Evolutionary conservation across 805 yeast species (phyloP).

Genomic region (Lachancea thermotolerans): DNA sequence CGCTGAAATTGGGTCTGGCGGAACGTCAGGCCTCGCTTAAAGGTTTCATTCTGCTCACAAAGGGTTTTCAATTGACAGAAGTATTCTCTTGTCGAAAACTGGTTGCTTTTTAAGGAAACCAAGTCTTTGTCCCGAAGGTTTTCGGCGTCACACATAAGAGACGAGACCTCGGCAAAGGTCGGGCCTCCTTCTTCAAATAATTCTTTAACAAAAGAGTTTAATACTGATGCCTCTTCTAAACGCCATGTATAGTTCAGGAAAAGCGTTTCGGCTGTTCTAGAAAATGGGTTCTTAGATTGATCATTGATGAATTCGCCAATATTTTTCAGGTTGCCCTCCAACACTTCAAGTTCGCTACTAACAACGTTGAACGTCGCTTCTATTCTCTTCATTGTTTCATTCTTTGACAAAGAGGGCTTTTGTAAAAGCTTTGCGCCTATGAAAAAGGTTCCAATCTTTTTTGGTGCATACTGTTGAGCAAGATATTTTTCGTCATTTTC

Average conservation of each 20-base stretch:
- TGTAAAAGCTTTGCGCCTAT: constrained; percentile 17
- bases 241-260: constrained; percentile 34
- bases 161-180: background rate
- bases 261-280: constrained; percentile 26
- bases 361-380: constrained; percentile 24
- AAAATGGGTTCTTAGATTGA: constrained; percentile 24
- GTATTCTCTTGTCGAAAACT: background rate
- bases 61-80: constrained; percentile 10
- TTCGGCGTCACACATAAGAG: background rate
- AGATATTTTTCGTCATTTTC: constrained; percentile 31
- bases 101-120: background rate
- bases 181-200: background rate
- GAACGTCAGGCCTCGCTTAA: constrained; percentile 14
- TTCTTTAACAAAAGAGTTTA: background rate
- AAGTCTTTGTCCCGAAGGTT: background rate
- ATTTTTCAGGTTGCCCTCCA: constrained; percentile 27
- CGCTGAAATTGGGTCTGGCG: constrained; percentile 20
- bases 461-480: constrained; percentile 22
- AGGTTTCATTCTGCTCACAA: constrained; percentile 3
- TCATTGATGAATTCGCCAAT: constrained; percentile 30
- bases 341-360: constrained; percentile 30
- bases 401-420: constrained; percentile 11
- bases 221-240: constrained; percentile 23
- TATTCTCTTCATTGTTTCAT: constrained; percentile 14
- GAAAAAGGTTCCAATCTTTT: constrained; percentile 15